Evolutionary conservation across 306 rosid genomes (phyloP).

Genomic region (Trifolium dubium): DNA sequence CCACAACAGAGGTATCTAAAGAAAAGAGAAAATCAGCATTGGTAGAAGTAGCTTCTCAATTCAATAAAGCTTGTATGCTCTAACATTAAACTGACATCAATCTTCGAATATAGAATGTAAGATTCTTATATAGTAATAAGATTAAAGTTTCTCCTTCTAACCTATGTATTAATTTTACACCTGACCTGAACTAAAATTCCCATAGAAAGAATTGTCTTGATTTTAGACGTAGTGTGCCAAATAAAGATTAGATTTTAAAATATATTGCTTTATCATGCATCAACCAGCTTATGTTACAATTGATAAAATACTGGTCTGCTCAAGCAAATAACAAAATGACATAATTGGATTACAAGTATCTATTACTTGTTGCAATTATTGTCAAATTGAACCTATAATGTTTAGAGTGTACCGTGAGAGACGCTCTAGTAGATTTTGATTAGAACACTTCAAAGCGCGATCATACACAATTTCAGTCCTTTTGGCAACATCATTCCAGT

Average conservation of each 20-base stretch:
- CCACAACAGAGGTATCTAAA: slow-evolving; percentile 84
- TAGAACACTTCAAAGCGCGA: slow-evolving; percentile 70
- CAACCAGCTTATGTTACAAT: background rate
- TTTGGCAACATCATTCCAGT: slow-evolving; percentile 91
- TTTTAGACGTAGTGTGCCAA: background rate
- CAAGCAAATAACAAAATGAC: background rate
- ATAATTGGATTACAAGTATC: slow-evolving; percentile 7
- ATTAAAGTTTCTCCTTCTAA: slow-evolving; percentile 22
- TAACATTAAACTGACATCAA: slow-evolving; percentile 12
- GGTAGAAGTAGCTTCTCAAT: slow-evolving; percentile 13
- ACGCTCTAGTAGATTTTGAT: slow-evolving; percentile 69
- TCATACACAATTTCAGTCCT: slow-evolving; percentile 90
- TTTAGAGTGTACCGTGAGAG: slow-evolving; percentile 69
- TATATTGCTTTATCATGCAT: background rate
- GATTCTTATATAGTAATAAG: slow-evolving; percentile 1
- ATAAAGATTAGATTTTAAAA: no score
- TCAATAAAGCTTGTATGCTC: background rate
- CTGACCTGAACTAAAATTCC: slow-evolving; percentile 15
- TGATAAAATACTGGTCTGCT: background rate
- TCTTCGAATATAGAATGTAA: slow-evolving; percentile 10
- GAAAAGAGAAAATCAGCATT: slow-evolving; percentile 38
- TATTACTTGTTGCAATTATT: slow-evolving; percentile 14
- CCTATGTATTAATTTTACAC: background rate
- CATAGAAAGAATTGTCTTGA: background rate
- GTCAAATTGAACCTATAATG: slow-evolving; percentile 24